These are phyloP conservation scores for Claviceps fusiformis DNA, from an alignment of 2,329 filamentous ascomycete species.

Conservation along the genomic window DNA sequence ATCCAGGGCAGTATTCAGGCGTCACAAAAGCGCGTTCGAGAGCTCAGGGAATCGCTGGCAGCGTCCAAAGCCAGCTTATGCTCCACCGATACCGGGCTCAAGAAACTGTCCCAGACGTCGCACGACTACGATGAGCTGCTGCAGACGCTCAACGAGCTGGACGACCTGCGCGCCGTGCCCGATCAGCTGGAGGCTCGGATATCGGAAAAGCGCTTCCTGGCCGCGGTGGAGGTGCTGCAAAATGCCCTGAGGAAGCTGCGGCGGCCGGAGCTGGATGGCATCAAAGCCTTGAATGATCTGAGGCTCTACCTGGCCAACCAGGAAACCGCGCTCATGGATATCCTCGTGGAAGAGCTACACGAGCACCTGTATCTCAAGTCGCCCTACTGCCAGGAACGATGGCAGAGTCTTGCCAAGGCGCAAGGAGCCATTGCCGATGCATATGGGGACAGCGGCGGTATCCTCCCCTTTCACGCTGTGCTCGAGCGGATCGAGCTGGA, in stretches of 20 bases:
- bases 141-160: slow-evolving; percentile 68
- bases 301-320: slow-evolving; percentile 84
- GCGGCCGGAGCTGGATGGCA: slow-evolving; percentile 79
- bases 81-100: slow-evolving; percentile 77
- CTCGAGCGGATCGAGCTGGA: slow-evolving; percentile 49
- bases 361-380: slow-evolving; percentile 96
- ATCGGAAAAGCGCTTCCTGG: slow-evolving; percentile 88
- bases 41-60: slow-evolving; percentile 69
- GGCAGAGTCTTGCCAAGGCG: slow-evolving; percentile 67
- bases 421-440: slow-evolving; percentile 41
- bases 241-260: slow-evolving; percentile 72
- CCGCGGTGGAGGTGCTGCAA: slow-evolving; percentile 83
- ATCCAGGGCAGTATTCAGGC: slow-evolving; percentile 87
- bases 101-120: slow-evolving; percentile 74
- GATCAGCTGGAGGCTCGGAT: slow-evolving; percentile 89
- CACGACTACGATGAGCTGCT: slow-evolving; percentile 85
- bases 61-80: slow-evolving; percentile 71
- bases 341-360: slow-evolving; percentile 91
- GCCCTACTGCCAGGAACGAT: slow-evolving; percentile 90
- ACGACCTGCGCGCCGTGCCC: slow-evolving; percentile 77
- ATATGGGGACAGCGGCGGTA: slow-evolving; percentile 30
- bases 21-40: slow-evolving; percentile 74
- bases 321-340: slow-evolving; percentile 82
- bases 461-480: slow-evolving; percentile 43
- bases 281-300: slow-evolving; percentile 77